Conservation (phyloP, 1,139 yeast genomes). For the Yamadazyma conglobata region DNA sequence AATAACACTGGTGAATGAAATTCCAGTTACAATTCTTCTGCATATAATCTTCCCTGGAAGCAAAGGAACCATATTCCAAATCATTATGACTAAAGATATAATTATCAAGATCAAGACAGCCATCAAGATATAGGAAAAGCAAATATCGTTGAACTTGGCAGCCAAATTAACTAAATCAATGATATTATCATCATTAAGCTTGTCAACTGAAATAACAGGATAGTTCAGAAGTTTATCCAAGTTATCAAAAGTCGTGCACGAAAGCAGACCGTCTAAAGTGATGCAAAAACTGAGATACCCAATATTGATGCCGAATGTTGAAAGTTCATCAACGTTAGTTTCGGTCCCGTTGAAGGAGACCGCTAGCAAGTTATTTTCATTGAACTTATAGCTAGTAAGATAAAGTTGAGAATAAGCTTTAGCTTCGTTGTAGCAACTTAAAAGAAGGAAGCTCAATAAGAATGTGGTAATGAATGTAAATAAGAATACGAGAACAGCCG, state of each 20-base stretch:
- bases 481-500: constrained; percentile 16
- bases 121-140: constrained; percentile 55
- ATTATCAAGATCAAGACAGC: constrained; percentile 46
- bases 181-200: constrained; percentile 11
- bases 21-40: constrained; percentile 28
- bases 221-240: constrained; percentile 19
- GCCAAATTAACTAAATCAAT: constrained; percentile 42
- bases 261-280: constrained; percentile 19
- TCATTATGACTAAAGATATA: constrained; percentile 33
- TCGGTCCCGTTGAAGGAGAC: constrained; percentile 15
- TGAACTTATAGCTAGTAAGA: constrained; percentile 45
- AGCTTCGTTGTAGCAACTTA: constrained; percentile 46
- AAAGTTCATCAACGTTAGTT: constrained; percentile 13
- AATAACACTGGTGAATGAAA: constrained; percentile 38
- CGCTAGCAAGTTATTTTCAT: constrained; percentile 36
- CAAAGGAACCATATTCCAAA: constrained; percentile 47
- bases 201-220: constrained; percentile 23
- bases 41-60: constrained; percentile 41
- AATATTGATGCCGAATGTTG: constrained; percentile 36
- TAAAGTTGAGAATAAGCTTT: constrained; percentile 44
- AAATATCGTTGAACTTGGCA: constrained; percentile 36
- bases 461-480: constrained; percentile 37
- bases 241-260: constrained; percentile 32
- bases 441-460: constrained; percentile 46
- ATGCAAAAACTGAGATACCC: constrained; percentile 55